These are phyloP conservation scores for Clavispora fructus DNA, from an alignment of 805 yeast species.

Conservation along the genomic window DNA sequence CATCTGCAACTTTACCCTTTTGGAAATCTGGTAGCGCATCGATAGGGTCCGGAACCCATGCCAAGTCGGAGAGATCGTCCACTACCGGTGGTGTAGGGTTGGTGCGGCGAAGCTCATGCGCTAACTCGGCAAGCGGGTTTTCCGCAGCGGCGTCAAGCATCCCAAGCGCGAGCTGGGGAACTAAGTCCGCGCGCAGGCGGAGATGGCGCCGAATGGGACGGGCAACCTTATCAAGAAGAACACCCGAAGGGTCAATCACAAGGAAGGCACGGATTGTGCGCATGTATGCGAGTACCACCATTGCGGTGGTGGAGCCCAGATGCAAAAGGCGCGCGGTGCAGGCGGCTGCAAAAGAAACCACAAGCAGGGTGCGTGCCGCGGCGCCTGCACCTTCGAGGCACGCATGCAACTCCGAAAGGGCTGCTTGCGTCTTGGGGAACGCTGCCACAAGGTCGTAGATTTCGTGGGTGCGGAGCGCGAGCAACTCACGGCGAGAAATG, in stretches of 20 bases:
- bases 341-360: slow-evolving; percentile 41
- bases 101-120: slow-evolving; percentile 43
- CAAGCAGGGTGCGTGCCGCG: slow-evolving; percentile 41
- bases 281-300: slow-evolving; percentile 63
- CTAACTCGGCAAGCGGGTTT: slow-evolving; percentile 47
- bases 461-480: slow-evolving; percentile 50
- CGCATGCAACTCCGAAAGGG: slow-evolving; percentile 52
- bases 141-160: slow-evolving; percentile 43
- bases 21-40: slow-evolving; percentile 87
- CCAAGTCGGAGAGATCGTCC: slow-evolving; percentile 43
- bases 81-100: slow-evolving; percentile 6
- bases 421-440: slow-evolving; percentile 49
- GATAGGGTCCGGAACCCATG: slow-evolving; percentile 83
- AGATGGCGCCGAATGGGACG: slow-evolving; percentile 71
- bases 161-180: slow-evolving; percentile 65
- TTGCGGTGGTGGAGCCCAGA: slow-evolving; percentile 76
- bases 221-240: slow-evolving; percentile 69
- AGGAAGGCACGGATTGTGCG: slow-evolving; percentile 67
- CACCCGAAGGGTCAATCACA: slow-evolving; percentile 82
- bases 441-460: slow-evolving; percentile 52
- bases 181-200: slow-evolving; percentile 68
- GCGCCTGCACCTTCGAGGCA: slow-evolving; percentile 23
- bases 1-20: slow-evolving; percentile 55
- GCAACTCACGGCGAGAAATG: slow-evolving; percentile 35
- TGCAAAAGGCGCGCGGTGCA: slow-evolving; percentile 54